A percentile compares a stretch with the other conserved stretches of the same genome.
These are phyloP conservation scores for Emergomyces orientalis DNA, from an alignment of 2,329 filamentous ascomycete genomes.

Conservation along the genomic window DNA sequence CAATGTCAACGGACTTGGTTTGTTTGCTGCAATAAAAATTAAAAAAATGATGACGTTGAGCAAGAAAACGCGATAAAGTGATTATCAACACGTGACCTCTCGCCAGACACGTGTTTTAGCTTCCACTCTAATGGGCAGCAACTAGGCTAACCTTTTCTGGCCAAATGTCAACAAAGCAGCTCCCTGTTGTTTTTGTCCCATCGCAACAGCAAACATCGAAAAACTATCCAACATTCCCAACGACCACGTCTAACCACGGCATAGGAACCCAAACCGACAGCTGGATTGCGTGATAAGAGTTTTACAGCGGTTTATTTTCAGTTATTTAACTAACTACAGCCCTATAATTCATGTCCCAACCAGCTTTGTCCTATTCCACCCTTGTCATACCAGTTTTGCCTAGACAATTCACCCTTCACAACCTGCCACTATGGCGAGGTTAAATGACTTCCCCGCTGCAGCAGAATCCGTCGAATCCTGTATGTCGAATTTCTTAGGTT, in stretches of 20 bases:
- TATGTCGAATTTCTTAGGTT: slow-evolving; percentile 25
- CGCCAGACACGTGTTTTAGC: neutral
- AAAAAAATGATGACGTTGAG: no score
- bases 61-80: no score
- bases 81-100: slow-evolving; percentile 2
- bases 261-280: neutral
- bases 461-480: slow-evolving; percentile 41
- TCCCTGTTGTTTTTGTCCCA: slow-evolving; percentile 13
- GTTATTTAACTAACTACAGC: neutral
- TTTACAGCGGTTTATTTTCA: neutral
- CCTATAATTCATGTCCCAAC: slow-evolving; percentile 4
- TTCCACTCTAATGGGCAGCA: neutral
- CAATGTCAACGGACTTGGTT: neutral
- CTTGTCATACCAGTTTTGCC: neutral
- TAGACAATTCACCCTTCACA: neutral
- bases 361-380: neutral
- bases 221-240: slow-evolving; percentile 1
- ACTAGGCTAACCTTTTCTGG: slow-evolving; percentile 20
- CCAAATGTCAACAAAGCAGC: slow-evolving; percentile 33
- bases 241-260: neutral
- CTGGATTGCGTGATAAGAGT: neutral
- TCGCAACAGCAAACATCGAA: slow-evolving; percentile 8
- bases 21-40: no score
- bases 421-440: slow-evolving; percentile 36
- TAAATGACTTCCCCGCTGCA: slow-evolving; percentile 39